Base-by-base conservation (phyloP, 2,329 filamentous ascomycete species). In the Amauroascus verrucosus region DNA sequence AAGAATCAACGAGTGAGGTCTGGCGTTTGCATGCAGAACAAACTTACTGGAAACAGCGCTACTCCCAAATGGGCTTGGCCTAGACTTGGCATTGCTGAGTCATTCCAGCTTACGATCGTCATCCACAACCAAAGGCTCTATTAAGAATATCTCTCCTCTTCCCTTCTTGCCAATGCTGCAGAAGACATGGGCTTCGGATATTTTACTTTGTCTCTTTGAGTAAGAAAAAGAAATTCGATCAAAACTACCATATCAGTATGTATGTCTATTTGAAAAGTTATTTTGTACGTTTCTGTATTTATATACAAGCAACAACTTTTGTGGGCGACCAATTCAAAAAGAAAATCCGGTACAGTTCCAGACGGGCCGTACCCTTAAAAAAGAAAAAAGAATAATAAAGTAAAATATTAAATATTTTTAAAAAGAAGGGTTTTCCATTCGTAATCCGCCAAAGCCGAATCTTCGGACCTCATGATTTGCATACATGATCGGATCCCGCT, bases 321-420 rank as follows among this genome's bases (percentile, higher is more conserved):
- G 33, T 37, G 33, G 33, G 8, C 6, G 11, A 32, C 30, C 30
- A 32, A 32, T 6, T 6, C 6, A 32, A 32, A 32, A 6, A 32
- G n/a, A 37, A 37, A n/a, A 37, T 20, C 5, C 13, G 37, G 37
- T 40, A 40, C 6, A 6, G 18, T 20, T 24, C 16, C 48, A 50
- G 37, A 43, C 48, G 48, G 48, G 37, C 48, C 48, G 48, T 20
- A 50, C 48, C 48, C 38, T 50, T 43, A 51, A 48, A 45, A 16
- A 30, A 30, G 9, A 30, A 9, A 30, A 30, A 30, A 30, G 26
- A 30, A 30, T n/a, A n/a, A n/a, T n/a, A n/a, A n/a, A n/a, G n/a
- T n/a, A n/a, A n/a, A n/a, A n/a, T n/a, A n/a, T n/a, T n/a, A n/a
- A n/a, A n/a, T n/a, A n/a, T n/a, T n/a, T n/a, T n/a, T n/a, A n/a